Evolutionary conservation across 257 asterid species (phyloP).

Genomic region (Primulina huaijiensis): DNA sequence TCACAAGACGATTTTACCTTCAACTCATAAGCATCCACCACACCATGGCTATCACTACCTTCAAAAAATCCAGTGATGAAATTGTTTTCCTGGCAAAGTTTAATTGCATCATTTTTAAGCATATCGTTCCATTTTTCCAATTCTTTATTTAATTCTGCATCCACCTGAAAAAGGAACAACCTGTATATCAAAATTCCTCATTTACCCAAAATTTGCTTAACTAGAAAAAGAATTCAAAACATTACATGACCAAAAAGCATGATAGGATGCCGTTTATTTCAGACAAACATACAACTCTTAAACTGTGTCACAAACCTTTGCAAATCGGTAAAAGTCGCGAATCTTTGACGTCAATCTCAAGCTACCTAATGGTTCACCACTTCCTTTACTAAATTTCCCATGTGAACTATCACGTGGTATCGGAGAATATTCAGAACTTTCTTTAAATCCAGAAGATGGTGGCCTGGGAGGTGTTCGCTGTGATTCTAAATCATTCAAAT

Average conservation of each 20-base stretch:
- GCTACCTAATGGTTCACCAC: conserved; percentile 73
- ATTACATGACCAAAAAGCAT: neutral
- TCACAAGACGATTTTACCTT: conserved; percentile 48
- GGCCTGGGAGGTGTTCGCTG: conserved; percentile 48
- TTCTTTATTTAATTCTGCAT: conserved; percentile 78
- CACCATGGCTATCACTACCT: conserved; percentile 80
- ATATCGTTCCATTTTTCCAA: conserved; percentile 92
- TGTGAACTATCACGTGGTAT: conserved; percentile 69
- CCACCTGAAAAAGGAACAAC: conserved; percentile 59
- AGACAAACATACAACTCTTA: neutral
- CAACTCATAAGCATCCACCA: conserved; percentile 92
- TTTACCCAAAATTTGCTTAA: neutral
- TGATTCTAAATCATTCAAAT: conserved; percentile 54
- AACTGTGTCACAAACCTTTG: conserved; percentile 60
- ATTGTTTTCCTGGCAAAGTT: conserved; percentile 86
- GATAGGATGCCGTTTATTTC: neutral
- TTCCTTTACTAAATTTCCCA: conserved; percentile 59
- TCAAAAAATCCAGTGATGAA: conserved; percentile 89
- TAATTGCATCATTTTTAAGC: conserved; percentile 79
- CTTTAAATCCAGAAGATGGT: conserved; percentile 61
- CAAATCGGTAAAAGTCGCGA: conserved; percentile 86
- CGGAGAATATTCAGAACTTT: conserved; percentile 69
- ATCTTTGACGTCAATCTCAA: conserved; percentile 83
- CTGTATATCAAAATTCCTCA: neutral
- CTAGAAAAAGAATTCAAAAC: neutral